Evolutionary conservation across 441 rosid species (phyloP), one percentile per base, ranked within the genome.

Genomic region (Flueggea neowawraea): DNA sequence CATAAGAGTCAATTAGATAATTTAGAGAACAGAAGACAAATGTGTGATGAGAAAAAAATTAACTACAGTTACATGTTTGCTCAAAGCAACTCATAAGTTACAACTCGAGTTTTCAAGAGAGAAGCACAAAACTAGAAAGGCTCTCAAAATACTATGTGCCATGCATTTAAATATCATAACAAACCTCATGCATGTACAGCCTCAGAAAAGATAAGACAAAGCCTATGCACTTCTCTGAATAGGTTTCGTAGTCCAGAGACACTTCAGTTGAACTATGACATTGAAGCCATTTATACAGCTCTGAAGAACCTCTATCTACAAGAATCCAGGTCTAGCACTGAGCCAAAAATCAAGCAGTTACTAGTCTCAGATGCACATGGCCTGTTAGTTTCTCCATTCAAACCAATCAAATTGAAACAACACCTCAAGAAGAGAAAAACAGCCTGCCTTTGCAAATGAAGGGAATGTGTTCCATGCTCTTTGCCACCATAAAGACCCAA

Each of bases 101-200:
- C 22, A 4, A 16, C n/a, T 2, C 15, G 56, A 49, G 12, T 22
- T n/a, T 63, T 67, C 62, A 45, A 41, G 60, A 44, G 62, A 57
- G 28, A 51, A 50, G 50, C 57, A 62, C 10, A 31, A 13, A 55
- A 56, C 33, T 39, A 31, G 8, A 16, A 52, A n/a, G 64, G 31
- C 59, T 63, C 16, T 28, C 17, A 43, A 48, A 39, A 41, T 45
- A 12, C 41, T 44, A 11, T 54, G 12, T 7, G 54, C 39, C 43
- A 14, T 60, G 31, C 12, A 16, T 3, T 32, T 15, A 16, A 57
- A 12, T 14, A n/a, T 16, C 8, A 10, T 28, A 45, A 60, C 82
- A 69, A 67, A 90, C 97, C 97, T 94, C 99, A 51, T 85, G 86
- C 76, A 80, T 57, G 67, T 74, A 94, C 52, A 91, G 73, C 78